Evolutionary conservation across 2,329 filamentous ascomycete species (phyloP).

Genomic region (Alternaria ethzedia): DNA sequence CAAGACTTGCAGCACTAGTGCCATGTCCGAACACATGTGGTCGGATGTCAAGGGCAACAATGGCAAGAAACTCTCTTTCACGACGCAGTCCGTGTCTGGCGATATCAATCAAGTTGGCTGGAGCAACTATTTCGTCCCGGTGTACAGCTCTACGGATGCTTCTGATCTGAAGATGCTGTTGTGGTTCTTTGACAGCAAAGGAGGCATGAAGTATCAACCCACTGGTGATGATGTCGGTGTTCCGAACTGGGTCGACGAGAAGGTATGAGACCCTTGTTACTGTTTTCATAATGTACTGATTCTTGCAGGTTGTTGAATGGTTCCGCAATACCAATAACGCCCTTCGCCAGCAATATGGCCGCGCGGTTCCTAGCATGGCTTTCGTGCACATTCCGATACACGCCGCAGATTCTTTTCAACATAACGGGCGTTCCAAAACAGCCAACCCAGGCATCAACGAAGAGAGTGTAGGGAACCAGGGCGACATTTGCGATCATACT

Average conservation of each 20-base stretch:
- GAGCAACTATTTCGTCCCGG: conserved; percentile 62
- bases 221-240: conserved; percentile 19
- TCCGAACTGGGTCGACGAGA: conserved; percentile 27
- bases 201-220: conserved; percentile 30
- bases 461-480: conserved; percentile 33
- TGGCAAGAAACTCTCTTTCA: conserved; percentile 52
- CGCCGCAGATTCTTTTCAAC: conserved; percentile 45
- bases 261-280: conserved; percentile 14
- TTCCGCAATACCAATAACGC: conserved; percentile 26
- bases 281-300: not conserved
- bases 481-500: conserved; percentile 17
- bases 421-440: conserved; percentile 54
- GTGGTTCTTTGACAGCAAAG: conserved; percentile 71
- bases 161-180: conserved; percentile 58
- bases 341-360: conserved; percentile 35
- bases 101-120: conserved; percentile 42
- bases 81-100: conserved; percentile 52
- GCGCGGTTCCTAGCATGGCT: conserved; percentile 56
- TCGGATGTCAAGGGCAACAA: conserved; percentile 55
- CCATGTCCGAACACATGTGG: conserved; percentile 35
- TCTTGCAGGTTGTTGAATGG: conserved; percentile 34
- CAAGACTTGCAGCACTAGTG: conserved; percentile 30
- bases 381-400: conserved; percentile 61
- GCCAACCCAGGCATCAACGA: conserved; percentile 51
- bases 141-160: conserved; percentile 53